A percentile compares a stretch with the other conserved stretches of the same genome.
Evolutionary conservation across 192 early-diverging fungal genomes (phyloP).

Genomic region (Coemansia sp.): DNA sequence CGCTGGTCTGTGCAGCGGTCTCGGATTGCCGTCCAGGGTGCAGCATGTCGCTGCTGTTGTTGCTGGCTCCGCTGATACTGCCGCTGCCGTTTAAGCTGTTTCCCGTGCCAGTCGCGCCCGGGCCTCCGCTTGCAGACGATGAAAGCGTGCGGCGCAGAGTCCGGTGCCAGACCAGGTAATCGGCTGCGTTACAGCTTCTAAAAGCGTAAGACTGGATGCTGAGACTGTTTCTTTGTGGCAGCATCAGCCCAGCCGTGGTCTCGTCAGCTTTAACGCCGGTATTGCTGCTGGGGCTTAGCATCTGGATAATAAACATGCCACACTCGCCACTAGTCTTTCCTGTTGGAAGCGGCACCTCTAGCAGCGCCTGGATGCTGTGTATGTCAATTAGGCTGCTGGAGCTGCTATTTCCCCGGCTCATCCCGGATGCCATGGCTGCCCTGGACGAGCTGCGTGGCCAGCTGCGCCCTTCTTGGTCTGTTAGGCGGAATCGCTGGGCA

Average conservation of each 20-base stretch:
- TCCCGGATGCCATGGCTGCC: background rate
- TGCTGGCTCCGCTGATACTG: slow-evolving; percentile 41
- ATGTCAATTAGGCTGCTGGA: slow-evolving; percentile 9
- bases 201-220: slow-evolving; percentile 20
- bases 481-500: slow-evolving; percentile 35
- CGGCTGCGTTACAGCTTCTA: slow-evolving; percentile 29
- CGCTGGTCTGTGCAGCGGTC: background rate
- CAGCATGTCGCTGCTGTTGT: slow-evolving; percentile 23
- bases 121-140: background rate
- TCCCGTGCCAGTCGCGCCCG: slow-evolving; percentile 18
- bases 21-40: slow-evolving; percentile 16
- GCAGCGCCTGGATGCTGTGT: slow-evolving; percentile 18
- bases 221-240: background rate
- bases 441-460: slow-evolving; percentile 40
- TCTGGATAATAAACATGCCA: slow-evolving; percentile 50
- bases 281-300: slow-evolving; percentile 11
- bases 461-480: slow-evolving; percentile 43
- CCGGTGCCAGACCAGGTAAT: slow-evolving; percentile 47
- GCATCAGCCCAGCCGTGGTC: slow-evolving; percentile 2
- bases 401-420: slow-evolving; percentile 11
- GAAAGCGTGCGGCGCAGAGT: slow-evolving; percentile 38
- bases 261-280: slow-evolving; percentile 15
- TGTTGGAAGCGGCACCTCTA: slow-evolving; percentile 17
- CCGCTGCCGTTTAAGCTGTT: slow-evolving; percentile 40
- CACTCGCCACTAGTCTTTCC: slow-evolving; percentile 12